Evolutionary conservation across 139 green algal genomes (phyloP), one percentile per base, ranked within the genome.

Genomic region (Micromonas pusilla): DNA sequence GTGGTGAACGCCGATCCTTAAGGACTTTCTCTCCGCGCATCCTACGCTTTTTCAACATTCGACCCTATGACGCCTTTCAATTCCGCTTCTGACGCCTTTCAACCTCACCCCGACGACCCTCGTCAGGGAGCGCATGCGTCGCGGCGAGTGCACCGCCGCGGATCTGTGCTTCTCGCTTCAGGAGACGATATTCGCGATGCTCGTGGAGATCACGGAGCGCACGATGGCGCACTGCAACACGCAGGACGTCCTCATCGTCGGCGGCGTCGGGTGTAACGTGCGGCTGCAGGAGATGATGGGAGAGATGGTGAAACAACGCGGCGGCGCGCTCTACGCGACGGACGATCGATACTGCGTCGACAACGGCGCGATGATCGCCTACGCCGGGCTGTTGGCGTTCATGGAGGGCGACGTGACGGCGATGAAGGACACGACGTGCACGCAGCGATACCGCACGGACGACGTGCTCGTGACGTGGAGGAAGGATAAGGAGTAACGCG

Each of bases 341-440:
- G 89, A 93, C 60, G 89, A 93, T 21, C 54, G 80, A 1, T 97
- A 96, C 81, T 97, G 92, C 81, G 90, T 97, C 52, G 92, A 97
- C 87, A 97, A 97, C 73, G 92, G 92, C 57, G 92, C 92, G 38
- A 97, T 97, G 92, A 96, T 97, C 79, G 92, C 92, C 6, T 96
- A 92, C 89, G 89, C 92, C 25, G 92, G 92, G 1, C 63, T 96
- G 66, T 82, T 95, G 34, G 86, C 89, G 5, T 89, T 91, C 52
- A 74, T 86, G 52, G 68, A 82, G 39, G 76, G 85, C n/a, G 64
- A 31, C 21, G 67, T 54, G 3, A 88, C 83, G 25, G 28, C 32
- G 28, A 45, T 97, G 21, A 64, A 79, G 13, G 88, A 96, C 5
- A 85, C 87, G 6, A 87, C 77, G 9, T 92, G 87, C 82, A 96